phyloP scores from a whole-genome alignment of 768 basidiomycete species.

The Baorangia bicolor region DNA sequence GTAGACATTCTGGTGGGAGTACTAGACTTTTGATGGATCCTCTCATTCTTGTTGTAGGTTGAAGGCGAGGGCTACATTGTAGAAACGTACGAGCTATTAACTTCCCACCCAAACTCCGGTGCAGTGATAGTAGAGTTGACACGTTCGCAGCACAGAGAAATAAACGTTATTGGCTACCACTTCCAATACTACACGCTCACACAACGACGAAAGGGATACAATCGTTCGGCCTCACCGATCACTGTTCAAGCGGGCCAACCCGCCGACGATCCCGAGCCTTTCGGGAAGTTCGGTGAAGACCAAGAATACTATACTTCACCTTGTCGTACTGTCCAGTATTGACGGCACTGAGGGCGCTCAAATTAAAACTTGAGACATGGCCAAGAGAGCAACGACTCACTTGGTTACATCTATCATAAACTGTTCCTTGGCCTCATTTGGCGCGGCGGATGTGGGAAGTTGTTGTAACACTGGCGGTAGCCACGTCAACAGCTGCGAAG shows the following conservation, averaged over 20 bases:
- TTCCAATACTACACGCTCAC: conserved; percentile 15
- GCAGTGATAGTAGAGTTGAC: too few species aligned
- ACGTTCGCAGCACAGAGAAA: conserved; percentile 4
- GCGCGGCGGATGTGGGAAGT: conserved; percentile 58
- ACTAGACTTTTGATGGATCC: too few species aligned
- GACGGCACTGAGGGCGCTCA: conserved; percentile 50
- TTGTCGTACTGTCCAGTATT: conserved; percentile 68
- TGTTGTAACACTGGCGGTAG: conserved; percentile 68
- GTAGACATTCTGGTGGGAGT: too few species aligned
- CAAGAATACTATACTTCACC: conserved; percentile 75
- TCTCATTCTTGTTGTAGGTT: too few species aligned
- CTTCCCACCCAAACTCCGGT: too few species aligned
- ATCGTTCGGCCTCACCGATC: conserved; percentile 3
- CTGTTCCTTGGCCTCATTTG: conserved; percentile 62
- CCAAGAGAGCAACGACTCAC: conserved; percentile 45
- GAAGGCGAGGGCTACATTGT: too few species aligned
- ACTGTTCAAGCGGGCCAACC: conserved; percentile 30
- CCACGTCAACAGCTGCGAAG: conserved; percentile 68
- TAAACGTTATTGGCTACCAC: conserved; percentile 18
- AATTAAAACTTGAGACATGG: neutral
- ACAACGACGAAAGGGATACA: neutral
- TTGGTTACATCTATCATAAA: conserved; percentile 73
- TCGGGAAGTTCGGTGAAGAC: conserved; percentile 69
- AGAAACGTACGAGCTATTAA: too few species aligned
- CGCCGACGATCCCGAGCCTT: conserved; percentile 68